Percentiles rank a stretch among this genome's conserved stretches.
Conservation (phyloP, 768 basidiomycete species). For the Lepiota brunneoincarnata region DNA sequence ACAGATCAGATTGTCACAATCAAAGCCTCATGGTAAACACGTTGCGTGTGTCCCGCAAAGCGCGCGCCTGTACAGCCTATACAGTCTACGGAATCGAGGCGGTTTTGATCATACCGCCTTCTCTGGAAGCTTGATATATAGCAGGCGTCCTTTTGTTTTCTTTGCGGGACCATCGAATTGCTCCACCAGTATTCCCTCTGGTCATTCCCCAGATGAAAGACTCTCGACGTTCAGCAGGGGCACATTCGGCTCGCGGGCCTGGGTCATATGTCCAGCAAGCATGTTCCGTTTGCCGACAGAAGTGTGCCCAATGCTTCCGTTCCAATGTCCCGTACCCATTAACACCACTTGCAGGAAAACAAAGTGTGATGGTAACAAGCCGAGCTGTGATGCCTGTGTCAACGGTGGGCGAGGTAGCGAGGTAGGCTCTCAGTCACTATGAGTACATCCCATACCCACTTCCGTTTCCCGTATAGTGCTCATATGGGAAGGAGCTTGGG, state of each 20-base stretch:
- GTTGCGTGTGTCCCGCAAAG: neutral
- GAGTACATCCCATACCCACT: neutral
- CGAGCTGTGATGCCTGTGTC: slow-evolving; percentile 39
- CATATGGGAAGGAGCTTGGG: slow-evolving; percentile 39
- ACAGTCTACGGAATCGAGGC: slow-evolving; percentile 6
- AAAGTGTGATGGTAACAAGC: slow-evolving; percentile 44
- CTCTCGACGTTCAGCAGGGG: slow-evolving; percentile 2
- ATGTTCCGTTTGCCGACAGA: slow-evolving; percentile 34
- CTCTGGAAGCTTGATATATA: neutral
- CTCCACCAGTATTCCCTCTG: neutral
- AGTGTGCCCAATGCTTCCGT: slow-evolving; percentile 25
- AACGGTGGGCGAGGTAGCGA: slow-evolving; percentile 35
- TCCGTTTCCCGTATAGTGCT: slow-evolving; percentile 28
- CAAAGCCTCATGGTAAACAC: slow-evolving; percentile 10
- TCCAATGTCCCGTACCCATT: slow-evolving; percentile 2
- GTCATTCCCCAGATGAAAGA: slow-evolving; percentile 1
- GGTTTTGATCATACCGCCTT: neutral
- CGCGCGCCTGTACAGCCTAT: neutral
- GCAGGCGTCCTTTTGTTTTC: neutral
- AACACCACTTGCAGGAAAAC: slow-evolving; percentile 32
- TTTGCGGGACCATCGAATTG: neutral
- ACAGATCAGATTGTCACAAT: neutral
- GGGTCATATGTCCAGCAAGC: slow-evolving; percentile 36
- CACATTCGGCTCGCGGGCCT: slow-evolving; percentile 26
- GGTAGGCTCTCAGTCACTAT: slow-evolving; percentile 21